phyloP scores from a whole-genome alignment of 129 eudicot genomes.

The Flaveria trinervia region DNA sequence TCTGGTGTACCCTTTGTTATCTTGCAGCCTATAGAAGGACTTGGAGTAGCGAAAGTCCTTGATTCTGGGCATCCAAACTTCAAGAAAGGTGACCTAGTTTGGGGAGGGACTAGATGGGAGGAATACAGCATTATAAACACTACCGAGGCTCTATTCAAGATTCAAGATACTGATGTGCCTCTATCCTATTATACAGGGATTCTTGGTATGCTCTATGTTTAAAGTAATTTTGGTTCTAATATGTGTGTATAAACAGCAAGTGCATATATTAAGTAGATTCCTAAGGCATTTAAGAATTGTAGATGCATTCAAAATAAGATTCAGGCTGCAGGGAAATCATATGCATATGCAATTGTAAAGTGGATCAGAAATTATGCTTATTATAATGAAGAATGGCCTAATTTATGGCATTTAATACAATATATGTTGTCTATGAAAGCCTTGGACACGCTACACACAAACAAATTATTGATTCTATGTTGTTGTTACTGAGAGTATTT shows the following conservation, averaged over 20 bases:
- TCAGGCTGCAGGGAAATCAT: background rate
- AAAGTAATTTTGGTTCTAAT: background rate
- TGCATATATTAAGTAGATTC: conserved; percentile 1
- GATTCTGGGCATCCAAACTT: conserved; percentile 64
- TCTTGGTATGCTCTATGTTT: conserved; percentile 51
- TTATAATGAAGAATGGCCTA: background rate
- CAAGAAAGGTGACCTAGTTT: conserved; percentile 59
- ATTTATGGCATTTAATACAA: background rate
- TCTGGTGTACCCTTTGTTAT: background rate
- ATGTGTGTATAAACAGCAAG: background rate
- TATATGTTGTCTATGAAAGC: too few relatives aligned
- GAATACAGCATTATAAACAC: conserved; percentile 56
- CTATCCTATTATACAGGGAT: conserved; percentile 80
- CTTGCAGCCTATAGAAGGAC: conserved; percentile 53
- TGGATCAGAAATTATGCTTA: conserved; percentile 15
- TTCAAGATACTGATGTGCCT: conserved; percentile 61
- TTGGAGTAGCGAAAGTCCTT: conserved; percentile 63
- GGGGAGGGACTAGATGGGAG: conserved; percentile 76
- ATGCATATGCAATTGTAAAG: background rate
- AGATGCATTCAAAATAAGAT: conserved; percentile 4
- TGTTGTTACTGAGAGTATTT: too few relatives aligned
- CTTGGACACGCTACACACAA: too few relatives aligned
- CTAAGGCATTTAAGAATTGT: background rate
- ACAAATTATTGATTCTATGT: too few relatives aligned
- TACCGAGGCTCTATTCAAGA: conserved; percentile 42